These are phyloP conservation scores for Diaporthe humulicola DNA, from an alignment of 2,329 filamentous ascomycete species.

Conservation along the genomic window DNA sequence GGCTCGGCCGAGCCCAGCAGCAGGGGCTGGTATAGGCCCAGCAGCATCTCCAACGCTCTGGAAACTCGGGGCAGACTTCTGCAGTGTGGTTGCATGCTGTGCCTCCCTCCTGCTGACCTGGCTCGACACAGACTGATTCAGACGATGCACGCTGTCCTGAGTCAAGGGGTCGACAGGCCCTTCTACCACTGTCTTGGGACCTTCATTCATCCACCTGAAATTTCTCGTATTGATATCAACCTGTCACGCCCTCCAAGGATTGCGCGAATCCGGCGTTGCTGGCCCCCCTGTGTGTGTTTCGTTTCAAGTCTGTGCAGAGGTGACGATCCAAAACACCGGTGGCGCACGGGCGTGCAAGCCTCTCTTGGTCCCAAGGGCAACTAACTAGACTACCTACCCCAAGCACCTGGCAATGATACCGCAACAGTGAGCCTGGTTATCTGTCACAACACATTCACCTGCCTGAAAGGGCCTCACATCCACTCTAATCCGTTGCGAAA, in stretches of 20 bases:
- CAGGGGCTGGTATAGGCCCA: background rate
- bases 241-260: background rate
- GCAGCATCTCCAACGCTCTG: slow-evolving; percentile 19
- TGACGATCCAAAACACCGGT: slow-evolving; percentile 24
- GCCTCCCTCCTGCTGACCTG: slow-evolving; percentile 28
- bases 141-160: slow-evolving; percentile 1
- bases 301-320: slow-evolving; percentile 31
- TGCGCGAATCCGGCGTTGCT: background rate
- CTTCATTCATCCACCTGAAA: background rate
- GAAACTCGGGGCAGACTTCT: slow-evolving; percentile 23
- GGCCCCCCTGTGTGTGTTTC: slow-evolving; percentile 15
- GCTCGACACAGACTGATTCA: slow-evolving; percentile 28
- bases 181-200: slow-evolving; percentile 15
- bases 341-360: slow-evolving; percentile 23
- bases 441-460: background rate
- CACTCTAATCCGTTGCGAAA: background rate
- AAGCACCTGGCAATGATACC: background rate
- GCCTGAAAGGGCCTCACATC: background rate
- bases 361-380: background rate
- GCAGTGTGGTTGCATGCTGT: slow-evolving; percentile 28
- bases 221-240: slow-evolving; percentile 19
- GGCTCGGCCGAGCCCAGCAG: slow-evolving; percentile 11
- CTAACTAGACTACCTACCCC: background rate
- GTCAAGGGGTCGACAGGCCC: background rate
- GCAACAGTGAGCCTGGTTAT: background rate